phyloP scores from a whole-genome alignment of 306 rosid species.

The Cicer pinnatifidum region DNA sequence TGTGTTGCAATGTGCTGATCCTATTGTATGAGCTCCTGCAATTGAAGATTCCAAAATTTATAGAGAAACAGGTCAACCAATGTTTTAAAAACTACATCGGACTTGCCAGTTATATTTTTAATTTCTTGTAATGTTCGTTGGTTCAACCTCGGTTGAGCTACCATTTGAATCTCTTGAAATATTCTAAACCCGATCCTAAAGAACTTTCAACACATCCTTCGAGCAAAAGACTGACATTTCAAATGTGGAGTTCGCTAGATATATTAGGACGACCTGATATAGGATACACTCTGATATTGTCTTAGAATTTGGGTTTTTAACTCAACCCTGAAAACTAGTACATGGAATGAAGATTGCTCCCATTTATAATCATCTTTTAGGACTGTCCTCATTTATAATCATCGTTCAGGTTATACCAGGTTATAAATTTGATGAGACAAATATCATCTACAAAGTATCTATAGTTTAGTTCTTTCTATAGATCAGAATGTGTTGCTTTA shows the following conservation, averaged over 20 bases:
- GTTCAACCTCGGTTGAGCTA: too few species aligned
- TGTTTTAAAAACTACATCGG: too few species aligned
- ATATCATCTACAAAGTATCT: slow-evolving; percentile 1
- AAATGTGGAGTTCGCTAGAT: neutral
- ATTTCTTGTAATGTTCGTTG: too few species aligned
- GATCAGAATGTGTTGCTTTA: neutral
- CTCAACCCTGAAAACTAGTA: neutral
- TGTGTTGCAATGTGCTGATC: slow-evolving; percentile 76
- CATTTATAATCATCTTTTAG: neutral
- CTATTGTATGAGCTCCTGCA: slow-evolving; percentile 89
- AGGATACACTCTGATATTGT: neutral
- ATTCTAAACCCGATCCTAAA: too few species aligned
- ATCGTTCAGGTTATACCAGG: neutral
- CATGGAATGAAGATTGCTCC: neutral
- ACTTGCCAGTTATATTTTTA: too few species aligned
- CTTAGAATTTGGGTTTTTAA: neutral
- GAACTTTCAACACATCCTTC: too few species aligned
- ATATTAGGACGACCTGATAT: neutral
- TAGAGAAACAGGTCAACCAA: too few species aligned
- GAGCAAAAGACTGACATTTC: too few species aligned
- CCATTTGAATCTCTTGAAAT: too few species aligned
- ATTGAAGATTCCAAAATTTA: too few species aligned
- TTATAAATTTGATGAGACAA: neutral
- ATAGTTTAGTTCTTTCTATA: neutral
- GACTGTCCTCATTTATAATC: neutral